A percentile compares a stretch with the other conserved stretches of the same genome.
These are phyloP conservation scores for Striga asiatica DNA, from an alignment of 257 asterid genomes.

Conservation along the genomic window DNA sequence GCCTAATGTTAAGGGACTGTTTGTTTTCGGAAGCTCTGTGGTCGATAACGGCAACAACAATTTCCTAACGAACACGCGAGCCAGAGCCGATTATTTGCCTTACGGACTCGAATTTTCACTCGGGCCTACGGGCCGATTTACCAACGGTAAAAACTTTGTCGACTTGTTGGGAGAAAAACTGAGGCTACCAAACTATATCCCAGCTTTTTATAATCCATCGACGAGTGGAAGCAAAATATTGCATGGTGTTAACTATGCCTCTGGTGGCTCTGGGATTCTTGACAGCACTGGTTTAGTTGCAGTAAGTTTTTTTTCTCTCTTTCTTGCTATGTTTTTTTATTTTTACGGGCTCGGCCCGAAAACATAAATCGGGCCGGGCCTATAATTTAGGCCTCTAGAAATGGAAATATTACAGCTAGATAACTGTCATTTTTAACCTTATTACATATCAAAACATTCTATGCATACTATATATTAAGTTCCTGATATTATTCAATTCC, in stretches of 20 bases:
- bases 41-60: slow-evolving; percentile 86
- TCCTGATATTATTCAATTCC: too few species aligned
- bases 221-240: slow-evolving; percentile 42
- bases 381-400: too few species aligned
- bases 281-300: slow-evolving; percentile 50
- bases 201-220: slow-evolving; percentile 55
- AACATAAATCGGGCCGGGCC: too few species aligned
- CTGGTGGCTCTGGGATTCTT: slow-evolving; percentile 79
- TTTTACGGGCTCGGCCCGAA: too few species aligned
- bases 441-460: too few species aligned
- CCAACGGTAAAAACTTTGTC: slow-evolving; percentile 52
- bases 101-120: slow-evolving; percentile 61
- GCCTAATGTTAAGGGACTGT: slow-evolving; percentile 43
- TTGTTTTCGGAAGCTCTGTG: slow-evolving; percentile 77
- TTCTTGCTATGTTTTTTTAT: not conserved
- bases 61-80: slow-evolving; percentile 33
- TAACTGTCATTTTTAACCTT: too few species aligned
- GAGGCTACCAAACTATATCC: slow-evolving; percentile 32
- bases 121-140: slow-evolving; percentile 61
- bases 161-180: slow-evolving; percentile 49
- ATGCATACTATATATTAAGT: too few species aligned
- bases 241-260: slow-evolving; percentile 62
- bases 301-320: slow-evolving; percentile 25
- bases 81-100: slow-evolving; percentile 55
- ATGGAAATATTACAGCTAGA: too few species aligned